A percentile compares a stretch with the other conserved stretches of the same genome.
phyloP scores from a whole-genome alignment of 768 basidiomycete genomes.

The Serendipita indica region DNA sequence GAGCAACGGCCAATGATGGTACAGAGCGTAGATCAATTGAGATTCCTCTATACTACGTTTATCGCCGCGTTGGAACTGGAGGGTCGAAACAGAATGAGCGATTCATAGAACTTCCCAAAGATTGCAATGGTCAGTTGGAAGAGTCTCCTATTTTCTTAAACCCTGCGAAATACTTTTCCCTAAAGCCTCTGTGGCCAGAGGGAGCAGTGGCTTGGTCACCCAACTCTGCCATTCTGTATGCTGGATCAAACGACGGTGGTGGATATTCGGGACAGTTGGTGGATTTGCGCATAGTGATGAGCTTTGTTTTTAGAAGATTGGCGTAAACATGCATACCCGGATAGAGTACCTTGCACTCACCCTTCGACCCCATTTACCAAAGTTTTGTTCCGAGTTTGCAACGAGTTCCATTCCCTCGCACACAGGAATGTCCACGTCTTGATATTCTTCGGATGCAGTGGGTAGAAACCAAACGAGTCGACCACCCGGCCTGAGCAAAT shows the following conservation, averaged over 20 bases:
- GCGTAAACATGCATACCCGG: background rate
- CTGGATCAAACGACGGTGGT: slow-evolving; percentile 40
- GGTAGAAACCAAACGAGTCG: slow-evolving; percentile 92
- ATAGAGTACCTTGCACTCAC: slow-evolving; percentile 31
- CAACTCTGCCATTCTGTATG: slow-evolving; percentile 15
- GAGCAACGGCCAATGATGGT: slow-evolving; percentile 80
- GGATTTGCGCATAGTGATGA: slow-evolving; percentile 79
- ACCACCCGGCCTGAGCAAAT: slow-evolving; percentile 71
- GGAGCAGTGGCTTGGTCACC: slow-evolving; percentile 10
- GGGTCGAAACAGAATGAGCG: background rate
- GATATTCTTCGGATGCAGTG: slow-evolving; percentile 81
- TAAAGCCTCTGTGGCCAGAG: slow-evolving; percentile 85
- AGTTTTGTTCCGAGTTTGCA: slow-evolving; percentile 81
- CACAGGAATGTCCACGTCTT: slow-evolving; percentile 70
- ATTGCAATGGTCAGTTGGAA: background rate
- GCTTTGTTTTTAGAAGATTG: slow-evolving; percentile 28
- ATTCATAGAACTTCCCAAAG: background rate
- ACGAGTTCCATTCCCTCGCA: slow-evolving; percentile 81
- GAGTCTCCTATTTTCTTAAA: slow-evolving; percentile 26
- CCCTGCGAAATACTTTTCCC: slow-evolving; percentile 74
- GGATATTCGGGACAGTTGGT: slow-evolving; percentile 28
- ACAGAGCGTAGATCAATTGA: slow-evolving; percentile 48
- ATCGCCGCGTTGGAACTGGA: slow-evolving; percentile 12
- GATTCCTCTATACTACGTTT: slow-evolving; percentile 50
- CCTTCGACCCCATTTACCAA: slow-evolving; percentile 87